Base-by-base conservation (phyloP, 2,329 filamentous ascomycete species). In the Albifimbria verrucaria region DNA sequence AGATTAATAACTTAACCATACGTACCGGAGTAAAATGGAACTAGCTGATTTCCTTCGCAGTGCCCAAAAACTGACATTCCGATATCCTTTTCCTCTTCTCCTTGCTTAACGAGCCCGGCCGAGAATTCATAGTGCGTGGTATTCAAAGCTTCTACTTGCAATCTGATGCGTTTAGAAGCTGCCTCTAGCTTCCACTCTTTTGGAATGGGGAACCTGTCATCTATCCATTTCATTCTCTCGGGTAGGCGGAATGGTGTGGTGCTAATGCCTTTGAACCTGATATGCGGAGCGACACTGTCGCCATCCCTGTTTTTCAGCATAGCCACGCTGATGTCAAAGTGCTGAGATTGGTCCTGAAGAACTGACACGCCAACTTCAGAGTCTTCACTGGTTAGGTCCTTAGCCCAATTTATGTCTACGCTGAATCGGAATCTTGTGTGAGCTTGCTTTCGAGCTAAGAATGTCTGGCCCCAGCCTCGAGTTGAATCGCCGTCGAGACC, bases 341-440 rank as follows among this genome's bases (percentile, higher is more conserved):
- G 80, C 54, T 82, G 76, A 53, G 77, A 74, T 62, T 83, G 75
- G 1, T 76, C 80, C 26, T 83, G 68, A 58, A 83, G 83, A 0
- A 75, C 66, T 0, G 75, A 76, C 4, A 84, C 67, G 0, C 81
- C 81, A 2, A 78, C 77, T 60, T 84, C 80, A 56, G 79, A 73
- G 1, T 74, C 73, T 1, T 64, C 47, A 0, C 56, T 56, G 0
- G 62, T 63, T 11, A 59, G 32, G 2, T 49, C 52, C 0, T 77
- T 72, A 0, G 59, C 50, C 59, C 76, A 83, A 15, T 71, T 65
- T 0, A 83, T 49, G 52, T 78, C 70, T 3, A 79, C 72, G 45
- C 67, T 72, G 61, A 72, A 84, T 0, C 68, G 75, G 62, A 84
- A 84, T 1, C 81, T 65, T 0, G 80, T 79, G 55, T 84, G 75